Percentiles rank a stretch among this genome's conserved stretches.
These are phyloP conservation scores for Amborella trichopoda DNA, from an alignment of 164 flowering plant species.

Conservation along the genomic window DNA sequence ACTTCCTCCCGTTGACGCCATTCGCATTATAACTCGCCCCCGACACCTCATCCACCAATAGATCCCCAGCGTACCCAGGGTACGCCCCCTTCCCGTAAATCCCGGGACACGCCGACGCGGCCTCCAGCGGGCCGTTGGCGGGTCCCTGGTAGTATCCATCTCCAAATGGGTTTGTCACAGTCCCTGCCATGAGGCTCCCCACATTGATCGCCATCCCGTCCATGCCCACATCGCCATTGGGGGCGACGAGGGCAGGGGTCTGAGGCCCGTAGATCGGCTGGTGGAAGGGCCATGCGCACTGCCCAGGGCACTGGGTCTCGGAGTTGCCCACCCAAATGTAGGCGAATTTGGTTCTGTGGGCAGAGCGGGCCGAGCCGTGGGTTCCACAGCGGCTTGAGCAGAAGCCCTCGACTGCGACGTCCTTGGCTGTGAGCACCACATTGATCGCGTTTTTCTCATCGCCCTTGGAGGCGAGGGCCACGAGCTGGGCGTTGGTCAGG, in stretches of 20 bases:
- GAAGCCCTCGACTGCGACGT: slow-evolving; percentile 45
- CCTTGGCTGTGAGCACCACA: slow-evolving; percentile 45
- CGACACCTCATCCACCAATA: slow-evolving; percentile 12
- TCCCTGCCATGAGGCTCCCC: slow-evolving; percentile 17
- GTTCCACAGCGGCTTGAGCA: slow-evolving; percentile 42
- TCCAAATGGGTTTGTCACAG: slow-evolving; percentile 21
- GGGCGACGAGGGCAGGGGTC: slow-evolving; percentile 15
- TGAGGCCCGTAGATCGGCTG: slow-evolving; percentile 26
- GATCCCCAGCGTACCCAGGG: slow-evolving; percentile 24
- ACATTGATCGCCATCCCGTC: slow-evolving; percentile 24
- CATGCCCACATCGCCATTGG: slow-evolving; percentile 23
- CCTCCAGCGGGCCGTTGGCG: slow-evolving; percentile 18
- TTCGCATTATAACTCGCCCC: slow-evolving; percentile 23
- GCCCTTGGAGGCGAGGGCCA: slow-evolving; percentile 9
- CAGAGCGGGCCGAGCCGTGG: slow-evolving; percentile 44
- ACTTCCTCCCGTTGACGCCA: slow-evolving; percentile 16
- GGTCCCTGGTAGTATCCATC: slow-evolving; percentile 23
- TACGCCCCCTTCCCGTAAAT: slow-evolving; percentile 21
- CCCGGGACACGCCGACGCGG: slow-evolving; percentile 22
- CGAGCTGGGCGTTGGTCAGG: slow-evolving; percentile 5
- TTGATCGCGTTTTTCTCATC: slow-evolving; percentile 22
- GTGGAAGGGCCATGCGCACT: slow-evolving; percentile 27
- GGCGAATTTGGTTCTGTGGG: too few species aligned
- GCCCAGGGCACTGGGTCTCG: slow-evolving; percentile 22
- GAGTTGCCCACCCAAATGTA: slow-evolving; percentile 27